These are phyloP conservation scores for Graphilbum ipis-grandicollis DNA, from an alignment of 2,329 filamentous ascomycete species.

Conservation along the genomic window DNA sequence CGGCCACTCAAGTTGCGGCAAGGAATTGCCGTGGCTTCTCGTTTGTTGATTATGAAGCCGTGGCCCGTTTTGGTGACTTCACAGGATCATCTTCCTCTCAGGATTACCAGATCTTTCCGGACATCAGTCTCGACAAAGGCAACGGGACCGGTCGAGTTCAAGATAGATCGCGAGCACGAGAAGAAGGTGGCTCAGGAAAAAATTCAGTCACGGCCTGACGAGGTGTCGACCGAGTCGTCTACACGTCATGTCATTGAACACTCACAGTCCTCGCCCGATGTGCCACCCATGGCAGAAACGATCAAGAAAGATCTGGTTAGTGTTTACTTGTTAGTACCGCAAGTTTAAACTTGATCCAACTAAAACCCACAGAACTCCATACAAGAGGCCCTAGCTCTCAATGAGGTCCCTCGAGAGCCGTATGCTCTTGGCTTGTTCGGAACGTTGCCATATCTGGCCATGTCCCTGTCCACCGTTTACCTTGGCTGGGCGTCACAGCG, in stretches of 20 bases:
- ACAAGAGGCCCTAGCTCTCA: conserved; percentile 51
- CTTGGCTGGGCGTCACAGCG: conserved; percentile 72
- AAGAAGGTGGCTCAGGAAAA: conserved; percentile 33
- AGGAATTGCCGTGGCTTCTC: no score
- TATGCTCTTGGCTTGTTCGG: conserved; percentile 56
- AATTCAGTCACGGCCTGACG: conserved; percentile 40
- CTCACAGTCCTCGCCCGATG: conserved; percentile 11
- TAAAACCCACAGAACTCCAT: conserved; percentile 33
- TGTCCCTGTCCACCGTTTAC: conserved; percentile 66
- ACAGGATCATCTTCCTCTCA: no score
- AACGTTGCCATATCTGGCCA: conserved; percentile 70
- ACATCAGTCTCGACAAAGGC: not conserved
- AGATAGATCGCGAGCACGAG: conserved; percentile 28
- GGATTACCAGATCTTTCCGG: no score
- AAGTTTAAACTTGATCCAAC: not conserved
- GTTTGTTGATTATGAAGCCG: no score
- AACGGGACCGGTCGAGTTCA: not conserved
- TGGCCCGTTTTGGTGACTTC: no score
- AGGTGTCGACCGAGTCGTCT: conserved; percentile 41
- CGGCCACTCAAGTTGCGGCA: no score
- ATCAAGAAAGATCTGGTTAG: conserved; percentile 37
- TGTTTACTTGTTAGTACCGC: not conserved
- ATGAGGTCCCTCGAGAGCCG: conserved; percentile 48
- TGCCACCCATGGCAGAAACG: conserved; percentile 13
- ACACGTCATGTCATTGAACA: conserved; percentile 30